A percentile compares a stretch with the other conserved stretches of the same genome.
Evolutionary conservation across 73 alveolate genomes (phyloP).

Genomic region (Loxodes magnus): DNA sequence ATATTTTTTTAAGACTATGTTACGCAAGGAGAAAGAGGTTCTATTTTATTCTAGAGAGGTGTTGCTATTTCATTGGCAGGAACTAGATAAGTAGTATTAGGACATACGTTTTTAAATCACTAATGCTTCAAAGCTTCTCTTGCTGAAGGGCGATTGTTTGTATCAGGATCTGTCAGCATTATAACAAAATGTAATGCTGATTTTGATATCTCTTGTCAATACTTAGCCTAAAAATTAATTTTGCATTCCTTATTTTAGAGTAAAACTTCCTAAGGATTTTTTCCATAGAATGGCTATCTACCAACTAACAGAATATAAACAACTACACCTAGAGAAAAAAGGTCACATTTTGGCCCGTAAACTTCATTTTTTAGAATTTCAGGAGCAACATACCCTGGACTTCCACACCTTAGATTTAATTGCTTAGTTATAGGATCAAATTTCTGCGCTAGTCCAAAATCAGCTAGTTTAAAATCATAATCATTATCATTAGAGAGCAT

Average conservation of each 20-base stretch:
- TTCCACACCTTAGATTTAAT: constrained; percentile 41
- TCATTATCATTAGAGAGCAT: constrained; percentile 10
- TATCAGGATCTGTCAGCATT: constrained; percentile 15
- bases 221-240: constrained; percentile 8
- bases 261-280: constrained; percentile 19
- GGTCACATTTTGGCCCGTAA: constrained; percentile 31
- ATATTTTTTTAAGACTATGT: no score
- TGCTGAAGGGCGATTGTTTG: constrained; percentile 17
- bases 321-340: constrained; percentile 44
- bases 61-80: no score
- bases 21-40: no score
- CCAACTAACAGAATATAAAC: constrained; percentile 37
- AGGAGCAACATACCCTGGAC: constrained; percentile 64
- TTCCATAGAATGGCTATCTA: constrained; percentile 31
- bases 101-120: no score
- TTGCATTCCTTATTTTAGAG: constrained; percentile 25
- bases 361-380: constrained; percentile 33
- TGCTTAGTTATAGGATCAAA: constrained; percentile 28
- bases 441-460: constrained; percentile 29
- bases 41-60: no score
- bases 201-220: constrained; percentile 8
- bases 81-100: no score
- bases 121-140: constrained; percentile 21
- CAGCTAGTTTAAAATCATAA: constrained; percentile 47
- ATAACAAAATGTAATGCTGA: constrained; percentile 13